A percentile compares a stretch with the other conserved stretches of the same genome.
Conservation (phyloP, 163 green algal species). For the Trebouxiophyceae sp. region DNA sequence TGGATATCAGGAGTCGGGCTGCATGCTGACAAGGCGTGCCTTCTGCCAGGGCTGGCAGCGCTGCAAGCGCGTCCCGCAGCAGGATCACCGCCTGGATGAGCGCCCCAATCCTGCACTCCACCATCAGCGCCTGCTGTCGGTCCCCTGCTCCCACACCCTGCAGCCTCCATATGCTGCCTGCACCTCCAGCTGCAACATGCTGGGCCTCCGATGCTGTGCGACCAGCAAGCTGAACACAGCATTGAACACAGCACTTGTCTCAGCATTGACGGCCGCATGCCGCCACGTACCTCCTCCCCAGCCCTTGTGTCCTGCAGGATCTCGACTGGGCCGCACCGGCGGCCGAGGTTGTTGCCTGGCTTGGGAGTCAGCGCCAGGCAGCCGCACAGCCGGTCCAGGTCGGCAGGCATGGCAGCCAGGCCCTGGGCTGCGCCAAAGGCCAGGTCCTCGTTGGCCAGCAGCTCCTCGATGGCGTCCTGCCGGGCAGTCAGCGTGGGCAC, state of each 20-base stretch:
- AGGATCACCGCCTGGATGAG: slow-evolving; percentile 59
- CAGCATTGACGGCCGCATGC: background rate
- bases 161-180: too few species aligned
- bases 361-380: slow-evolving; percentile 23
- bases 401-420: slow-evolving; percentile 34
- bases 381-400: slow-evolving; percentile 56
- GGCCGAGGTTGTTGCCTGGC: too few species aligned
- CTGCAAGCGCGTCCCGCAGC: slow-evolving; percentile 45
- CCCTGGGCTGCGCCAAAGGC: slow-evolving; percentile 12
- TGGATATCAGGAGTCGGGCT: too few species aligned
- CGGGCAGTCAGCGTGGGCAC: slow-evolving; percentile 48
- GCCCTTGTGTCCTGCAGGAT: background rate
- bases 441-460: slow-evolving; percentile 31
- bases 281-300: background rate
- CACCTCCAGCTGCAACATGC: background rate
- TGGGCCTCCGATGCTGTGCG: background rate
- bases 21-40: too few species aligned
- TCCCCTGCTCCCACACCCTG: too few species aligned
- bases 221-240: background rate
- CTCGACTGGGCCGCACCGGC: too few species aligned
- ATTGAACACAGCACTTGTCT: slow-evolving; percentile 1
- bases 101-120: slow-evolving; percentile 16
- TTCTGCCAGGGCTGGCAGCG: slow-evolving; percentile 50
- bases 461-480: slow-evolving; percentile 51
- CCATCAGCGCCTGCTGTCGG: background rate